Base-by-base conservation (phyloP, 1,284 basidiomycete genomes). In the Leccinum angustisporum region DNA sequence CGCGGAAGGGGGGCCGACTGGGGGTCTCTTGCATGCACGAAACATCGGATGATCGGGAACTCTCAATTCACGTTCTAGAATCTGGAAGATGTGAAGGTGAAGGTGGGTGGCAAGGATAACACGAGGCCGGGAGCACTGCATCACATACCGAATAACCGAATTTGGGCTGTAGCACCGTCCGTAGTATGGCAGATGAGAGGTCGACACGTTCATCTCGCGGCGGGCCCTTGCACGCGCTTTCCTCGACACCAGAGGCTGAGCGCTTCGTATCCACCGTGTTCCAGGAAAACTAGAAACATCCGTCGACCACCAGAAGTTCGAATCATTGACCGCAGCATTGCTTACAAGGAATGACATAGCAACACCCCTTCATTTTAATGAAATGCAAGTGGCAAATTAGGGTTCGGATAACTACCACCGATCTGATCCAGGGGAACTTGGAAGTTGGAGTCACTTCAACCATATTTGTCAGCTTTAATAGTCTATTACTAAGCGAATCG, bases 51-150 rank as follows among this genome's bases (percentile, higher is more conserved):
- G 70, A 71, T 72, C 70, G 68, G 61, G 56, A 61, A 67, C 54
- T 58, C 54, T 34, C 50, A 61, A 53, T 61, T 63, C 63, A 67
- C 60, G 56, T 69, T 72, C 73, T 72, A 67, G 70, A 75, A 68
- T 50, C 55, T 16, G 64, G 40, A 60, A 57, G 62, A 61, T 54
- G 40, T 43, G 40, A 43, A 18, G 10, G 57, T 56, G 68, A 68
- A 68, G 63, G 70, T 64, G 70, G 59, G 59, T 67, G 21, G 65
- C 63, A 68, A 63, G 71, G 72, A 56, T 10, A 68, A 73, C 70
- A 72, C 57, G 70, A 74, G 70, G 70, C 70, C 36, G 61, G 62
- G 55, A 61, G 72, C 71, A 74, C 63, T 51, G 65, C 69, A 56
- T 62, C 58, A 38, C 53, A 38, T 62, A 58, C 69, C 63, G 57